Percentiles rank a stretch among this genome's conserved stretches.
Evolutionary conservation across 495 filamentous ascomycete genomes (phyloP).

Genomic region (Penicillium macrosclerotiorum): DNA sequence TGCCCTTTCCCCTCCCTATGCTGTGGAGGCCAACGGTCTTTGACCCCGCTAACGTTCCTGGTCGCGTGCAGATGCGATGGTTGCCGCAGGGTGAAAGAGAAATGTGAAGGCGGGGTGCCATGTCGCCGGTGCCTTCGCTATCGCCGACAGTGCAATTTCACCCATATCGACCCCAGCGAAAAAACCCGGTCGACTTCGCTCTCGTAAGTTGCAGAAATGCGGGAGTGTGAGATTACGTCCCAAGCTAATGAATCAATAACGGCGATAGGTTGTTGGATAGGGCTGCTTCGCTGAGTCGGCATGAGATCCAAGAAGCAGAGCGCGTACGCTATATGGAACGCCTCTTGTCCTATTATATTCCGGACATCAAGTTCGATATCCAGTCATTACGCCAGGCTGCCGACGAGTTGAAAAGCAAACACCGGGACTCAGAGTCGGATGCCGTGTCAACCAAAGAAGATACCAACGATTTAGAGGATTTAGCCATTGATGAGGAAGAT

Average conservation of each 20-base stretch:
- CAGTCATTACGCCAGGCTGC: constrained; percentile 41
- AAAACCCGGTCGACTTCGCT: constrained; percentile 36
- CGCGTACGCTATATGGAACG: constrained; percentile 46
- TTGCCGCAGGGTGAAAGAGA: constrained; percentile 50
- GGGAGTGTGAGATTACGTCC: too few relatives aligned
- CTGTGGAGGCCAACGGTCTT: neutral
- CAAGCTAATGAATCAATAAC: constrained; percentile 4
- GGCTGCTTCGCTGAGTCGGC: constrained; percentile 33
- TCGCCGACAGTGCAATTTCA: constrained; percentile 49
- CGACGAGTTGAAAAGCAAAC: constrained; percentile 38
- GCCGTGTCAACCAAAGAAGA: constrained; percentile 33
- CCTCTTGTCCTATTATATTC: constrained; percentile 41
- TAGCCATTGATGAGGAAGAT: constrained; percentile 45
- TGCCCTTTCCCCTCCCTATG: too few relatives aligned
- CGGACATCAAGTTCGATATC: constrained; percentile 43
- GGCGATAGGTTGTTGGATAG: constrained; percentile 33
- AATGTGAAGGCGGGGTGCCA: constrained; percentile 52
- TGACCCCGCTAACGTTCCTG: constrained; percentile 8
- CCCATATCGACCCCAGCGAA: constrained; percentile 40
- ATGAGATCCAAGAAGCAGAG: constrained; percentile 46
- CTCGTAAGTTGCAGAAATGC: constrained; percentile 30
- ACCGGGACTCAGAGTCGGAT: constrained; percentile 38
- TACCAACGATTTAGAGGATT: constrained; percentile 41
- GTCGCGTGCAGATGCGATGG: constrained; percentile 40
- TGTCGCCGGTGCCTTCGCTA: constrained; percentile 49